Evolutionary conservation across 192 early-diverging fungal species (phyloP), one percentile per base, ranked within the genome.

Genomic region (Thamnidium elegans): DNA sequence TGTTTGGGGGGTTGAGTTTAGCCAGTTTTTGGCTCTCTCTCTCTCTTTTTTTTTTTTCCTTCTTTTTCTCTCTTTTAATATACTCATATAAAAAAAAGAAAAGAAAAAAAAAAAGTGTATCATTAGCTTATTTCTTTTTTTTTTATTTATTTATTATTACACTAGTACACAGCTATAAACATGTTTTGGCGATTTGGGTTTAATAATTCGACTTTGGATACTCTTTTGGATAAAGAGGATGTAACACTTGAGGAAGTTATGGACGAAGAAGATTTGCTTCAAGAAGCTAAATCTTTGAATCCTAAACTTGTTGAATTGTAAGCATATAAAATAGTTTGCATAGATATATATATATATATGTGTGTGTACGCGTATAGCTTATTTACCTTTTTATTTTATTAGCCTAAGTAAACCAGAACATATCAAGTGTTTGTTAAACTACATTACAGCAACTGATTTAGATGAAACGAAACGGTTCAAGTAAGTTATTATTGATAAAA

Each of bases 161-260:
- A 26, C 26, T 26, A 26, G 26, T 26, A 26, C 26, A 26, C 26
- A 26, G 26, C 26, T 26, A 39, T 39, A 39, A 39, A 39, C 13
- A 94, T 94, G 93, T 92, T 92, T 76, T 94, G 92, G 92, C 88
- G 94, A 48, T 96, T 97, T 70, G 95, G 96, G 11, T 90, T 93
- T 69, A 89, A 94, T 73, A 87, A 89, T 71, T 96, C 95, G 46
- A 89, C 89, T 62, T 89, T 99, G 58, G 94, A 95, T 81, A 87
- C 86, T 66, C 79, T 97, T 69, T 85, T 99, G 39, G 94, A 97
- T 46, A 92, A 92, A 65, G 92, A 92, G 59, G 92, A 92, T 70
- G 72, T 94, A 58, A 91, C 91, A 15, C 81, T 97, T 34, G 92
- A 95, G 50, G 95, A 97, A 66, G 74, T 97, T 20, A 80, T 99